These are phyloP conservation scores for Prunus kanzakura DNA, from an alignment of 306 rosid genomes.

Conservation along the genomic window DNA sequence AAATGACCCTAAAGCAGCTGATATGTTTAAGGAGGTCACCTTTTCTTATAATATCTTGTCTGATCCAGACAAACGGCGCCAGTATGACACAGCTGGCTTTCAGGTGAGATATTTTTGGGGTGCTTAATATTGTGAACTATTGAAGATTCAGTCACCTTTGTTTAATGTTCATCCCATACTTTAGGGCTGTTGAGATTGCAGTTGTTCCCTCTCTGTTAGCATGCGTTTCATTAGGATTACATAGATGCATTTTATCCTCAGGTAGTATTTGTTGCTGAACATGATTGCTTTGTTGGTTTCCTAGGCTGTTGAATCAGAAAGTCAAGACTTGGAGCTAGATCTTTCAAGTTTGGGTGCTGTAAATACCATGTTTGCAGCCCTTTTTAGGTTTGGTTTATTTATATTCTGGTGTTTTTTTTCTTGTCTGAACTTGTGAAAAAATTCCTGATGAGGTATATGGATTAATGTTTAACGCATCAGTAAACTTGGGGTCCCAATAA, in stretches of 20 bases:
- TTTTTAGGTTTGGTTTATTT: slow-evolving; percentile 77
- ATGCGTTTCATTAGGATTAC: slow-evolving; percentile 5
- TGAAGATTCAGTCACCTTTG: slow-evolving; percentile 11
- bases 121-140: slow-evolving; percentile 17
- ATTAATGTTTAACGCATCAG: slow-evolving; percentile 35
- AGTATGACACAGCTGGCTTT: slow-evolving; percentile 89
- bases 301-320: slow-evolving; percentile 90
- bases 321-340: slow-evolving; percentile 95
- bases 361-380: slow-evolving; percentile 99
- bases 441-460: slow-evolving; percentile 5
- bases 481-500: slow-evolving; percentile 98
- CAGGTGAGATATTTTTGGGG: slow-evolving; percentile 58
- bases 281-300: slow-evolving; percentile 25
- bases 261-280: slow-evolving; percentile 9
- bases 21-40: slow-evolving; percentile 91
- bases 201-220: background rate
- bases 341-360: slow-evolving; percentile 98
- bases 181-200: background rate
- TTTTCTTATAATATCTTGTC: slow-evolving; percentile 84
- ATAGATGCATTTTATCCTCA: background rate
- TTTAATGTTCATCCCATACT: slow-evolving; percentile 12
- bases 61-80: slow-evolving; percentile 89
- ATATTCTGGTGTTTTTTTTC: background rate
- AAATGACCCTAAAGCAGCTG: slow-evolving; percentile 96
- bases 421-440: background rate